Evolutionary conservation across 306 rosid genomes (phyloP).

Genomic region (Cajanus cajan): DNA sequence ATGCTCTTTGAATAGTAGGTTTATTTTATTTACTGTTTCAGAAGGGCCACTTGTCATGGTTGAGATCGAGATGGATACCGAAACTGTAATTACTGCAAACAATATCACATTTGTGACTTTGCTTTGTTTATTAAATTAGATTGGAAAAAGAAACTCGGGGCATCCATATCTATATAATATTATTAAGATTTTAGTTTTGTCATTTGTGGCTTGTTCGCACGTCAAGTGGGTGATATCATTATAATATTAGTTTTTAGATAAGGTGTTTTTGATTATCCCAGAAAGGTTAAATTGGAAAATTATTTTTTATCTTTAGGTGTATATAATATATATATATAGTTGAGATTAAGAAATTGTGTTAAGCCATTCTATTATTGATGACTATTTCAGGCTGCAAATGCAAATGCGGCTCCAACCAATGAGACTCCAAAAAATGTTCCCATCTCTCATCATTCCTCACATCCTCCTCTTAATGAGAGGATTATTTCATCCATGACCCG

Average conservation of each 20-base stretch:
- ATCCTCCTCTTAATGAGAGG: slow-evolving; percentile 92
- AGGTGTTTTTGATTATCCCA: not conserved
- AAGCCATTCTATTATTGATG: not conserved
- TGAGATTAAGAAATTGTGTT: not conserved
- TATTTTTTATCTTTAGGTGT: not conserved
- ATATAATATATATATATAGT: not conserved
- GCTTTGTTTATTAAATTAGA: not conserved
- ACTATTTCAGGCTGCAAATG: slow-evolving; percentile 42
- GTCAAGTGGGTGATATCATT: not conserved
- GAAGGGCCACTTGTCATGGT: slow-evolving; percentile 23
- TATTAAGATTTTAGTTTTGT: not conserved
- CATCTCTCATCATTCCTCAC: slow-evolving; percentile 30
- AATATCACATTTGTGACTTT: no score
- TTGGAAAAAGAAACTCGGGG: not conserved
- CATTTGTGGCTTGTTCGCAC: not conserved
- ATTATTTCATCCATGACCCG: slow-evolving; percentile 96
- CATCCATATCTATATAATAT: not conserved
- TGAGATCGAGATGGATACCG: slow-evolving; percentile 33
- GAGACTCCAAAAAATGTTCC: slow-evolving; percentile 47
- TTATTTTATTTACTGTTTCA: slow-evolving; percentile 12
- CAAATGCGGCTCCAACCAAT: slow-evolving; percentile 67
- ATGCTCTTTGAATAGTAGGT: slow-evolving; percentile 16
- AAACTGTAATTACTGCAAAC: slow-evolving; percentile 16
- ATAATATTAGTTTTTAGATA: not conserved
- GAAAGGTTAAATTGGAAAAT: not conserved